Conservation (phyloP, 768 basidiomycete genomes). For the Tephrocybe sp. region DNA sequence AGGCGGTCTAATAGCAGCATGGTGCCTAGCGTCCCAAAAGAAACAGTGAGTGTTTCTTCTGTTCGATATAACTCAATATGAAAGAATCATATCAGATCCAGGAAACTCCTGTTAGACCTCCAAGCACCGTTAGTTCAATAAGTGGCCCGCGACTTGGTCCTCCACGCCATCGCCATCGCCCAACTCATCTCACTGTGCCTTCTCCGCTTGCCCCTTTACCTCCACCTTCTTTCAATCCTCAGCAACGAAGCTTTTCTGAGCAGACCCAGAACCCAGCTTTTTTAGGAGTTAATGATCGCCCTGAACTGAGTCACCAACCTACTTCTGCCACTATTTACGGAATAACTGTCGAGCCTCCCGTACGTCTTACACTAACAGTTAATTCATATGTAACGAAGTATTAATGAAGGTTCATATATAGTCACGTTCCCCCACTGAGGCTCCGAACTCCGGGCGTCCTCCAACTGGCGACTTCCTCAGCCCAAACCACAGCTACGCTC, state of each 20-base stretch:
- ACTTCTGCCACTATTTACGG: slow-evolving; percentile 15
- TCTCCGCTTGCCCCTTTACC: slow-evolving; percentile 13
- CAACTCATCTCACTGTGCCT: slow-evolving; percentile 20
- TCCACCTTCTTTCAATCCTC: background rate
- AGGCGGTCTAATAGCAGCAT: slow-evolving; percentile 15
- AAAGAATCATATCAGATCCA: background rate
- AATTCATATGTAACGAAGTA: background rate
- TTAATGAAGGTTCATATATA: slow-evolving; percentile 1
- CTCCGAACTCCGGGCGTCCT: slow-evolving; percentile 8
- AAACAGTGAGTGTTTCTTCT: slow-evolving; percentile 9
- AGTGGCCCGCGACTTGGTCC: background rate
- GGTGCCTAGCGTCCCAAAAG: slow-evolving; percentile 1
- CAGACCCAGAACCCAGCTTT: slow-evolving; percentile 1
- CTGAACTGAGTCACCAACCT: background rate
- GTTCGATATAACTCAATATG: background rate
- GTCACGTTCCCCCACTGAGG: slow-evolving; percentile 21
- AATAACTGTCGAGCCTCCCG: slow-evolving; percentile 20
- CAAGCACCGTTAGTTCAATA: background rate
- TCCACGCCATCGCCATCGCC: slow-evolving; percentile 13
- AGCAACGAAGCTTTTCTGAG: slow-evolving; percentile 1
- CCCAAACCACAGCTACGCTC: slow-evolving; percentile 6
- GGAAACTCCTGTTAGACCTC: slow-evolving; percentile 1
- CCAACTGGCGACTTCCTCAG: slow-evolving; percentile 13
- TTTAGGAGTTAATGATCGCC: background rate
- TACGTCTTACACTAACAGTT: slow-evolving; percentile 8